Evolutionary conservation across 2,329 filamentous ascomycete genomes (phyloP).

Genomic region (Aspergillus versicolor): DNA sequence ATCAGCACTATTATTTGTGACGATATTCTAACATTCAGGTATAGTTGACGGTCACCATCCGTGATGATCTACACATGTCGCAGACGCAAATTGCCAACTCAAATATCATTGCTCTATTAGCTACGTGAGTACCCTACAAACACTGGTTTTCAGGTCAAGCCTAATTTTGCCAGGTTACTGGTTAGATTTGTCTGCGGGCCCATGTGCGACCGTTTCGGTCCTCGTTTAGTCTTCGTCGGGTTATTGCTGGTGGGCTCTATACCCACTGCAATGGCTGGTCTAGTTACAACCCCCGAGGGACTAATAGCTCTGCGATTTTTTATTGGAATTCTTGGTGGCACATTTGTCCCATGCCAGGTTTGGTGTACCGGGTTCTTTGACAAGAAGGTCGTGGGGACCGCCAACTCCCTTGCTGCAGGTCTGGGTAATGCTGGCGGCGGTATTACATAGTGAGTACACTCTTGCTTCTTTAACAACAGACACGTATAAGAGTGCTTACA

Average conservation of each 20-base stretch:
- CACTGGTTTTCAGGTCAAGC: background rate
- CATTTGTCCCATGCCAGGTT: conserved; percentile 68
- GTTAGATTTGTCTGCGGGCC: conserved; percentile 77
- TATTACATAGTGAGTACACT: conserved; percentile 66
- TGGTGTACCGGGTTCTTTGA: conserved; percentile 94
- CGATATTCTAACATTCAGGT: conserved; percentile 18
- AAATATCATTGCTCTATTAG: conserved; percentile 78
- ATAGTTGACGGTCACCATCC: conserved; percentile 72
- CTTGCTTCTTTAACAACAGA: background rate
- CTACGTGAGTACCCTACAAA: conserved; percentile 52
- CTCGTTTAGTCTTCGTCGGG: conserved; percentile 75
- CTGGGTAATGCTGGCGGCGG: conserved; percentile 87
- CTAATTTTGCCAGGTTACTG: conserved; percentile 54
- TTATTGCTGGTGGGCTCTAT: conserved; percentile 75
- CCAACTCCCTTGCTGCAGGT: conserved; percentile 80
- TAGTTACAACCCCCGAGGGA: conserved; percentile 64
- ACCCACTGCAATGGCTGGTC: conserved; percentile 77
- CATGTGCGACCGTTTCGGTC: conserved; percentile 80
- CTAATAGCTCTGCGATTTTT: conserved; percentile 46
- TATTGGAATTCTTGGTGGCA: conserved; percentile 44
- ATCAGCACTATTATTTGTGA: background rate
- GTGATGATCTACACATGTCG: conserved; percentile 71
- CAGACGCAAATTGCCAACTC: conserved; percentile 77
- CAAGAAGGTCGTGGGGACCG: conserved; percentile 85
- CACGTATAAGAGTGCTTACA: background rate